Conservation (phyloP, 345 rosid species). For the Moringa oleifera region DNA sequence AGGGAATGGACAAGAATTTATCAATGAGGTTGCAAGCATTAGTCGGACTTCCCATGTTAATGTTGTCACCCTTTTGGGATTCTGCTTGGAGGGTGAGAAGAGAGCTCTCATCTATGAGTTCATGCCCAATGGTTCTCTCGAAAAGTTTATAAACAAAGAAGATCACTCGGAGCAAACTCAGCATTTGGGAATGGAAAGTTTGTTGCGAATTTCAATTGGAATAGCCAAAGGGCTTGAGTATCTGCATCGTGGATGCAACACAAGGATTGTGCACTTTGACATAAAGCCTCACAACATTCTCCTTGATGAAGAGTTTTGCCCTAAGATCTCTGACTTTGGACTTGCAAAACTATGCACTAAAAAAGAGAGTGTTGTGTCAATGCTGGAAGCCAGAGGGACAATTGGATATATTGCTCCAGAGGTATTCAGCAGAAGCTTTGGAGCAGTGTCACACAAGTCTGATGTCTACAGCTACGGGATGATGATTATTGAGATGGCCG, state of each 20-base stretch:
- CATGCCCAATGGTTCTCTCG: conserved; percentile 21
- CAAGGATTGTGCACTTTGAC: conserved; percentile 39
- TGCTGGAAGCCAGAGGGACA: conserved; percentile 18
- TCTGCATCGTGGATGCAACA: conserved; percentile 38
- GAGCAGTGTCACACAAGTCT: conserved; percentile 22
- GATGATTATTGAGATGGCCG: conserved; percentile 15
- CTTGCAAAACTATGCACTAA: conserved; percentile 20
- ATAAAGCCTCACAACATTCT: conserved; percentile 38
- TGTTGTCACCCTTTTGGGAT: conserved; percentile 13
- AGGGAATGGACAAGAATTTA: conserved; percentile 23
- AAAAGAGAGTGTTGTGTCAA: conserved; percentile 17
- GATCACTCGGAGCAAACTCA: not conserved
- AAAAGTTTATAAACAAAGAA: conserved; percentile 11
- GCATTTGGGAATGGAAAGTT: conserved; percentile 14
- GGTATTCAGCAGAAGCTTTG: conserved; percentile 20
- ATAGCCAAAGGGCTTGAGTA: conserved; percentile 27
- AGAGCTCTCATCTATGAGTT: conserved; percentile 25
- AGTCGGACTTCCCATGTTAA: conserved; percentile 30
- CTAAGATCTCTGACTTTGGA: conserved; percentile 29
- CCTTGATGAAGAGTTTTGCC: conserved; percentile 18
- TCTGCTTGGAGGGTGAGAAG: conserved; percentile 8
- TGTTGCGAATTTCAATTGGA: conserved; percentile 9
- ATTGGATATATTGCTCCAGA: conserved; percentile 28
- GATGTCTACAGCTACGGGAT: conserved; percentile 24
- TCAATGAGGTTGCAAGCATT: conserved; percentile 29